A percentile compares a stretch with the other conserved stretches of the same genome.
phyloP scores from a whole-genome alignment of 371 early-diverging fungal genomes.

The Mortierella sp. region DNA sequence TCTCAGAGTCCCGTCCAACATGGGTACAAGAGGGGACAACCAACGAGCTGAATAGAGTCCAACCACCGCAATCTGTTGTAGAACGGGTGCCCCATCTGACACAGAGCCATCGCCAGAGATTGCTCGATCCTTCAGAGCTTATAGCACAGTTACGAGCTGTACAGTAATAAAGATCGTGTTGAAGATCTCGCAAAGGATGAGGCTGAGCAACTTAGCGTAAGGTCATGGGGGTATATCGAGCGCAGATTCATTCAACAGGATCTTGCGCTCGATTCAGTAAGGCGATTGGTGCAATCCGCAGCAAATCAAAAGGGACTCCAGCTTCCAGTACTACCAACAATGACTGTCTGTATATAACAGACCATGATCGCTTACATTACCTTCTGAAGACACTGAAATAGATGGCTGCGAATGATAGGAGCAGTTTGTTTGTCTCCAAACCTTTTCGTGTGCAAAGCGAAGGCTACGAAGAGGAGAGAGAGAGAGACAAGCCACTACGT shows the following conservation, averaged over 20 bases:
- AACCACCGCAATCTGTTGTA: conserved; percentile 21
- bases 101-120: conserved; percentile 6
- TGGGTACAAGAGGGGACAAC: conserved; percentile 16
- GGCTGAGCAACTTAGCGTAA: conserved; percentile 15
- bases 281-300: conserved; percentile 28
- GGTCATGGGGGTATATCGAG: conserved; percentile 21
- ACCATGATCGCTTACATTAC: neutral
- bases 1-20: conserved; percentile 20
- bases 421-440: no score
- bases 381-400: neutral
- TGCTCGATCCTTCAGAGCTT: conserved; percentile 11
- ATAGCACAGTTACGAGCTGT: neutral
- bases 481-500: no score
- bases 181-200: conserved; percentile 18
- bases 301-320: conserved; percentile 22
- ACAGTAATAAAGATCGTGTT: conserved; percentile 14
- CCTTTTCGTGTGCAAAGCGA: no score
- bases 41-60: conserved; percentile 19
- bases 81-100: conserved; percentile 15
- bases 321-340: conserved; percentile 24
- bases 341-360: neutral
- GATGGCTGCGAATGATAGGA: no score
- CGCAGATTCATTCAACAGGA: conserved; percentile 1
- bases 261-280: conserved; percentile 18
- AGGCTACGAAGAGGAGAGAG: no score